Evolutionary conservation across 345 rosid genomes (phyloP), one percentile per base, ranked within the genome.

Genomic region (Hibiscus trionum): DNA sequence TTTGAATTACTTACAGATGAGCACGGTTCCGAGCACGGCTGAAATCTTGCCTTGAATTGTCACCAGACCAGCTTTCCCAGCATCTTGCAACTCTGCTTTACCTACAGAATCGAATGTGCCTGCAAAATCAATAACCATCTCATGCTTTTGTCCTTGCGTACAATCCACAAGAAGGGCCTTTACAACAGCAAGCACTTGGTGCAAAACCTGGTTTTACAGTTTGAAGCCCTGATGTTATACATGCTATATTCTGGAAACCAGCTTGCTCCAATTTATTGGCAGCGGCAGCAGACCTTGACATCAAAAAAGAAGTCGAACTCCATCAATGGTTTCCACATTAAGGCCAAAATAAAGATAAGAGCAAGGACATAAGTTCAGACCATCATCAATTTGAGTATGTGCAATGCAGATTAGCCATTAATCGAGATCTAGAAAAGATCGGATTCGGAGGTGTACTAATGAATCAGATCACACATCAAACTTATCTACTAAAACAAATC

Each of bases 181-280:
- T 24, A 39, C 21, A 61, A 4, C 27, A 39, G 61, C 17, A 46
- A 14, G 39, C 61, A 21, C 59, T 57, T 5, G 27, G 70, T 56
- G 8, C 7, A 55, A 62, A 70, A 90, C 98, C 97, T 83, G 98
- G 96, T 81, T 87, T 90, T 44, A 81, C 91, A 19, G 90, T 85
- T 66, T 88, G 97, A 67, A 94, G 89, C 52, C 98, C 98, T 53
- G 97, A 91, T 42, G 96, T 87, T 19, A 90, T 84, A 77, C 96
- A 94, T 19, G 92, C 97, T 37, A 94, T 66, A 71, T 88, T 86
- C 42, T 83, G 72, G 58, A 77, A 94, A 75, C 97, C 98, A 37
- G 87, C 96, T 75, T 26, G 62, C 33, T 58, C 62, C 62, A 58
- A 58, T 58, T 58, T 26, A 11, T 24, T 11, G 33, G 62, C 97